Evolutionary conservation across 495 filamentous ascomycete species (phyloP), one percentile per base, ranked within the genome.

Genomic region (Penicillium lagena): DNA sequence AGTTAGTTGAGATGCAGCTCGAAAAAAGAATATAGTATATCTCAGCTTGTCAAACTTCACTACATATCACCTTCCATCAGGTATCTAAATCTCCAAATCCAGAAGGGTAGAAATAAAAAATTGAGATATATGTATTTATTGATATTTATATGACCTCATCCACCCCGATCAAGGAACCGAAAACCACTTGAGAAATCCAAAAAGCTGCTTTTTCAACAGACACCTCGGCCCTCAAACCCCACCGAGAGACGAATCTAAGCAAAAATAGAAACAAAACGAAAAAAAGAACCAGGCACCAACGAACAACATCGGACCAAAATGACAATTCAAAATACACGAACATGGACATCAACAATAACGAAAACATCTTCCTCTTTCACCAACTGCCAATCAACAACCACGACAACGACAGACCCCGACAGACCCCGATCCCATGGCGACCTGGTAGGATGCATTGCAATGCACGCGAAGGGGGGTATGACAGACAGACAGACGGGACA

Each of bases 401-500:
- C 22, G 6, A 22, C 22, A 4, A 47, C 12, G 33, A 32, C 42
- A 37, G 35, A 37, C 42, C 49, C 43, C 38, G 29, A 51, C 22
- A 2, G 30, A 52, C 57, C 44, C 53, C 56, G 51, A 57, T 55
- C 60, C 62, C 58, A 58, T 54, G 50, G 57, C 55, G 56, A 56
- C 49, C 40, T 49, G 22, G 54, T 46, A 55, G 50, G 54, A 61
- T 59, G 58, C 59, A 64, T 51, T 22, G 22, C 22, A 22, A 4
- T 6, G 22, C 22, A 22, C 22, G 22, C 22, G 22, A 22, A 22
- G 54, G 45, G 51, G 60, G 58, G 55, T 64, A 66, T 62, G 59
- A 57, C 51, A 57, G 47, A 49, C 46, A 37, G 38, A 50, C 49
- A 57, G 47, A 43, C 41, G 41, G 52, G 38, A 22, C 6, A 22